These are phyloP conservation scores for Hypoxylon lenormandii DNA, from an alignment of 495 filamentous ascomycete species.

Conservation along the genomic window DNA sequence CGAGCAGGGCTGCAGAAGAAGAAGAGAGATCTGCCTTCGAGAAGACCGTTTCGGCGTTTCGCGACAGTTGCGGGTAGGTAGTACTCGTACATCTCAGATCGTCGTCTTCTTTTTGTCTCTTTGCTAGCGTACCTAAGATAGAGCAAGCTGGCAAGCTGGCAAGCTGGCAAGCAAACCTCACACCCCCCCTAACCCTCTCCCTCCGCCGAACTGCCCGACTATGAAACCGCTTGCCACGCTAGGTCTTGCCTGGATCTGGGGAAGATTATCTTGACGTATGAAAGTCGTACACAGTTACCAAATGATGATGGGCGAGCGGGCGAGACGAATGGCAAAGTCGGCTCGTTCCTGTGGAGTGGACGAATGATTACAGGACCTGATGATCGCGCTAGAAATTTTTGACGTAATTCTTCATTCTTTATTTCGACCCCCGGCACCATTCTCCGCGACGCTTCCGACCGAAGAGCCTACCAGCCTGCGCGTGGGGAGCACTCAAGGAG, in stretches of 20 bases:
- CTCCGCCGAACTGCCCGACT: not conserved
- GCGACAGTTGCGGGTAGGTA: conserved; percentile 21
- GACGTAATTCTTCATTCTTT: conserved; percentile 47
- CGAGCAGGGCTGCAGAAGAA: conserved; percentile 47
- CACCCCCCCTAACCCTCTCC: not conserved
- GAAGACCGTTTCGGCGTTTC: conserved; percentile 47
- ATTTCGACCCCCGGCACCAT: conserved; percentile 39
- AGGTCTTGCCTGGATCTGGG: conserved; percentile 43
- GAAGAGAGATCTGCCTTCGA: conserved; percentile 46
- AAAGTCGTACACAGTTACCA: conserved; percentile 41
- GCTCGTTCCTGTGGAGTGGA: conserved; percentile 36
- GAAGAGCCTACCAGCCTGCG: conserved; percentile 11
- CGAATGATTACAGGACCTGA: conserved; percentile 47
- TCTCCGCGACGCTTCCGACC: conserved; percentile 29
- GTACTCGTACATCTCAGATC: conserved; percentile 22
- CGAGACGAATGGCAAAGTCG: conserved; percentile 42
- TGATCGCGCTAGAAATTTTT: conserved; percentile 46
- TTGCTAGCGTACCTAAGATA: conserved; percentile 2
- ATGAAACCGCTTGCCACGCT: conserved; percentile 38
- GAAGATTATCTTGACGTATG: conserved; percentile 49
- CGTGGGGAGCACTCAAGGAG: conserved; percentile 9
- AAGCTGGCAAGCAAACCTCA: too few relatives aligned
- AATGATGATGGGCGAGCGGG: conserved; percentile 46
- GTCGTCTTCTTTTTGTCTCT: not conserved
- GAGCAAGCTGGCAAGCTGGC: too few relatives aligned